Evolutionary conservation across 495 filamentous ascomycete genomes (phyloP), one percentile per base, ranked within the genome.

Genomic region (Aspergillus leporis): DNA sequence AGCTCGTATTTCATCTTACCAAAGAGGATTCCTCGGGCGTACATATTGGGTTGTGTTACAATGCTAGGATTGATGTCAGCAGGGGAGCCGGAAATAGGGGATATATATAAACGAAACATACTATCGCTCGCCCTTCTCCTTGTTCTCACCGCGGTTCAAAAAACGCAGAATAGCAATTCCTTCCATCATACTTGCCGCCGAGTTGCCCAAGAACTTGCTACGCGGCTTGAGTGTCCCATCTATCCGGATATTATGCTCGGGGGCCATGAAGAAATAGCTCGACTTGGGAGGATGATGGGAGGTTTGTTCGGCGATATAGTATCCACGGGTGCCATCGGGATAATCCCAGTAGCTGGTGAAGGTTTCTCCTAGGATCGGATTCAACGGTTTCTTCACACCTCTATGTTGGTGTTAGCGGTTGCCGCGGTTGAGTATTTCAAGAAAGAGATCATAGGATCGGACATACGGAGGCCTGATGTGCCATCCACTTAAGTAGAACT

Each of bases 1-100:
- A 99, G 83, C 75, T 99, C 94, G 74, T 98, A 99, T 73, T 97
- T 97, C 94, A 99, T 98, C 74, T 97, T 98, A 21, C 94, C 94
- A 66, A 99, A 97, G 13, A 99, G 78, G 56, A 99, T 98, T 23
- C 94, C 94, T 56, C 94, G 85, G 36, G 93, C 95, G 73, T 99
- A 99, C 93, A 99, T 99, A 72, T 99, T 99, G 7, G 94, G 94
- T 69, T 99, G 94, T 0, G 94, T 97, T 53, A 97, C 71, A 64
- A 93, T 88, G 73, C 90, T 93, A 54, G 34, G 3, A 4, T 54
- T 57, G 28, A 22, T 66, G 65, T 52, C 51, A 50, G 53, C 43
- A 21, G 30, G 23, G 1, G n/a, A 38, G 5, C 9, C 18, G 28
- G 16, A 41, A 34, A 53, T n/a, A 10, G 32, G 19, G 21, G 10